These are phyloP conservation scores for Ceriops tagal DNA, from an alignment of 345 rosid genomes.

Conservation along the genomic window DNA sequence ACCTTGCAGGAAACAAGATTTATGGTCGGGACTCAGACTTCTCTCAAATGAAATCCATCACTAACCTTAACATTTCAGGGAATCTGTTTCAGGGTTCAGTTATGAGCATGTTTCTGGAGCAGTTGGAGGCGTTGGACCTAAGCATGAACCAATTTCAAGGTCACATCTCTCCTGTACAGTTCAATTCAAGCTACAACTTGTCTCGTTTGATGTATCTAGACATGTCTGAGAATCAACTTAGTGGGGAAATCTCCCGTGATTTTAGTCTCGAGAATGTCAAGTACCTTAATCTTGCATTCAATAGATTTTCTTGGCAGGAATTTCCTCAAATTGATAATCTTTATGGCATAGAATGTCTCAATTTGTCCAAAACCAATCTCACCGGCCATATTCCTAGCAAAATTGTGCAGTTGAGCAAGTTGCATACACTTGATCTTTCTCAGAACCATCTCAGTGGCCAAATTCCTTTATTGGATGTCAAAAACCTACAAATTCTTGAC, in stretches of 20 bases:
- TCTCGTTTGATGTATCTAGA: constrained; percentile 64
- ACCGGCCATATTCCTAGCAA: constrained; percentile 60
- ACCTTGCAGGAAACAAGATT: constrained; percentile 65
- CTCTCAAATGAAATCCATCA: constrained; percentile 49
- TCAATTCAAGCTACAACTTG: constrained; percentile 53
- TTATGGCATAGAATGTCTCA: constrained; percentile 58
- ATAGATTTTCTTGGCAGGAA: constrained; percentile 55
- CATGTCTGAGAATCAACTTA: constrained; percentile 80
- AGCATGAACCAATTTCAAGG: constrained; percentile 82
- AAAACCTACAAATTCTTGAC: constrained; percentile 58
- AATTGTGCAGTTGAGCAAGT: constrained; percentile 42
- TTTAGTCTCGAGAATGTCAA: constrained; percentile 55
- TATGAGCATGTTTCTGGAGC: constrained; percentile 43
- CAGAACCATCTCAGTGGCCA: constrained; percentile 60
- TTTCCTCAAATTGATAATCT: constrained; percentile 53
- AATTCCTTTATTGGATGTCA: constrained; percentile 44
- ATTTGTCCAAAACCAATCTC: constrained; percentile 67
- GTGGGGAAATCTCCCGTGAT: constrained; percentile 58
- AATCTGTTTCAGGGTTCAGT: constrained; percentile 68
- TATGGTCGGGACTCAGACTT: constrained; percentile 53
- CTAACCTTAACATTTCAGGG: constrained; percentile 60
- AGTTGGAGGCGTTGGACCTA: constrained; percentile 56
- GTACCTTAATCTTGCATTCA: constrained; percentile 73
- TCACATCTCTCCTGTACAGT: constrained; percentile 76
- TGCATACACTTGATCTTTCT: constrained; percentile 73